Conservation (phyloP, 2,329 filamentous ascomycete genomes). For the Aspergillus arachidicola region DNA sequence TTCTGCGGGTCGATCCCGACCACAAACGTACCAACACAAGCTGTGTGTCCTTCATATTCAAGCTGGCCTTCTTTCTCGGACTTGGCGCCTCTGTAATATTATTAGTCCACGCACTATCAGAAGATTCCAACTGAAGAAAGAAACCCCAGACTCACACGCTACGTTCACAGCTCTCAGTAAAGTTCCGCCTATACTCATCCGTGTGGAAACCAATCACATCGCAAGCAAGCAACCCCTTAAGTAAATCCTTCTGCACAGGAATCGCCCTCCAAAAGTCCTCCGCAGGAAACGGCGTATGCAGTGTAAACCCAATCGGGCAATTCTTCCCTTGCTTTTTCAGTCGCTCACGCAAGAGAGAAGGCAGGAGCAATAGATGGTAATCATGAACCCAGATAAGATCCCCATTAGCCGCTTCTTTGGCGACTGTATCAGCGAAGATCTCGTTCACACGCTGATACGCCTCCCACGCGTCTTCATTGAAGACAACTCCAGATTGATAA, state of each 20-base stretch:
- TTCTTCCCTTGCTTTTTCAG: slow-evolving; percentile 72
- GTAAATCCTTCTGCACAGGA: slow-evolving; percentile 80
- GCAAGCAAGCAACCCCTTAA: slow-evolving; percentile 80
- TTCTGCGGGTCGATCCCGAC: slow-evolving; percentile 96
- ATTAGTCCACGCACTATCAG: neutral
- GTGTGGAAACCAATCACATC: slow-evolving; percentile 97
- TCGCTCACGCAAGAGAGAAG: slow-evolving; percentile 78
- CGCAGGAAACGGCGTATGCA: slow-evolving; percentile 92
- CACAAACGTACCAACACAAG: slow-evolving; percentile 86
- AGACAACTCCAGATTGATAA: slow-evolving; percentile 93
- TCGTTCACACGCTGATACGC: slow-evolving; percentile 88
- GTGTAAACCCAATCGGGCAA: slow-evolving; percentile 91
- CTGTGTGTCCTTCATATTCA: slow-evolving; percentile 77
- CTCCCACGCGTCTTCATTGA: slow-evolving; percentile 84
- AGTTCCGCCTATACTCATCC: slow-evolving; percentile 93
- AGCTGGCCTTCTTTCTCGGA: slow-evolving; percentile 80
- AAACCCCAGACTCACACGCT: slow-evolving; percentile 62
- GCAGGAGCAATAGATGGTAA: slow-evolving; percentile 95
- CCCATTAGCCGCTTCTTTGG: slow-evolving; percentile 78
- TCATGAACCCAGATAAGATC: slow-evolving; percentile 96
- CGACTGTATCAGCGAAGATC: slow-evolving; percentile 81
- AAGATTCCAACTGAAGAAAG: neutral
- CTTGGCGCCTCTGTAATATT: slow-evolving; percentile 34
- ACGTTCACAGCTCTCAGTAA: slow-evolving; percentile 77
- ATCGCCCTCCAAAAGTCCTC: slow-evolving; percentile 91